phyloP scores from a whole-genome alignment of 2,329 filamentous ascomycete genomes.

The Talaromyces sp. region DNA sequence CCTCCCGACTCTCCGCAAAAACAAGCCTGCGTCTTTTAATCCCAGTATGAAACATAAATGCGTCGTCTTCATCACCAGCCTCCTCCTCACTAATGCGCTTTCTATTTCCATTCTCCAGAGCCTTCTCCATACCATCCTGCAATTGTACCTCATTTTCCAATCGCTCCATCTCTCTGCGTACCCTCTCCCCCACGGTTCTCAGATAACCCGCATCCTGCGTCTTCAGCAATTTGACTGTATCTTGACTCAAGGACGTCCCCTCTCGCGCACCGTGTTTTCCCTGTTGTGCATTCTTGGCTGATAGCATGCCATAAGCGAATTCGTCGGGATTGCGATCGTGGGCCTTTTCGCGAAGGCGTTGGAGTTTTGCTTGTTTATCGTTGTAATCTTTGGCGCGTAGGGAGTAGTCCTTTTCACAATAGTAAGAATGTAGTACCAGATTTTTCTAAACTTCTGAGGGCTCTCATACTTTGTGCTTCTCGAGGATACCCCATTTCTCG shows the following conservation, averaged over 20 bases:
- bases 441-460: too few species aligned
- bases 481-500: constrained; percentile 81
- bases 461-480: constrained; percentile 81
- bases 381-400: constrained; percentile 63
- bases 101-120: constrained; percentile 19
- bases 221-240: constrained; percentile 62
- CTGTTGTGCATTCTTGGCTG: constrained; percentile 39
- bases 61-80: constrained; percentile 25
- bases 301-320: constrained; percentile 64
- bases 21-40: constrained; percentile 29
- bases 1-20: constrained; percentile 39
- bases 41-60: constrained; percentile 22
- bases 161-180: constrained; percentile 52
- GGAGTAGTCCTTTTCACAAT: constrained; percentile 54
- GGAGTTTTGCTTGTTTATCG: constrained; percentile 57
- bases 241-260: constrained; percentile 47
- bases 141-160: constrained; percentile 45
- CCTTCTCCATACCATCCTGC: constrained; percentile 37
- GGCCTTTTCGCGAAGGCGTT: constrained; percentile 57
- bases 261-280: constrained; percentile 46
- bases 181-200: constrained; percentile 55
- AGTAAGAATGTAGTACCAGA: not conserved
- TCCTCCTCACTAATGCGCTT: constrained; percentile 21
- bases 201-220: constrained; percentile 63
- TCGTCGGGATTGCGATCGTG: constrained; percentile 62